These are phyloP conservation scores for Asterochloris sp. DNA, from an alignment of 139 green algal species.

Conservation along the genomic window DNA sequence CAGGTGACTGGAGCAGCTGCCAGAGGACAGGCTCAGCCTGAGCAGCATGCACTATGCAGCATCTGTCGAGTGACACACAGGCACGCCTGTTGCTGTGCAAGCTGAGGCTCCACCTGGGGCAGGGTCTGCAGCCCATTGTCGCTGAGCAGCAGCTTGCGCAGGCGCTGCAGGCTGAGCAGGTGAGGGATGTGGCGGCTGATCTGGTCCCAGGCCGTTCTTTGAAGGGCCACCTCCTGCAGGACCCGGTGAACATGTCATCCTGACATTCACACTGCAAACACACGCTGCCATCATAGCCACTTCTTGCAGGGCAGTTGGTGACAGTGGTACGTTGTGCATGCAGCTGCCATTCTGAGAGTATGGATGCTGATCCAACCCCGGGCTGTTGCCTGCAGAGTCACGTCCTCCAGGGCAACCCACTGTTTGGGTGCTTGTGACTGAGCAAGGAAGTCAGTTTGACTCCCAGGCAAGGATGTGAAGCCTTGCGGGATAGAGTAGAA, in stretches of 20 bases:
- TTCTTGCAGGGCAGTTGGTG: not conserved
- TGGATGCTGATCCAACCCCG: too few relatives aligned
- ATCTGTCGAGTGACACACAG: not conserved
- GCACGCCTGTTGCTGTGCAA: not conserved
- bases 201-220: not conserved
- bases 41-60: not conserved
- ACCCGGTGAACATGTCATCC: not conserved
- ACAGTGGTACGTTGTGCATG: not conserved
- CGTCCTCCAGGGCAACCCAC: not conserved
- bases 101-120: not conserved
- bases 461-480: too few relatives aligned
- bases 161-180: not conserved
- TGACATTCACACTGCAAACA: not conserved
- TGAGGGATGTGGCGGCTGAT: not conserved
- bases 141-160: slow-evolving; percentile 11
- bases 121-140: slow-evolving; percentile 5
- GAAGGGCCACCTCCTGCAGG: slow-evolving; percentile 2
- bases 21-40: not conserved
- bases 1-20: not conserved
- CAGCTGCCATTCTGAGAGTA: too few relatives aligned
- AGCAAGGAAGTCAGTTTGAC: too few relatives aligned
- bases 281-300: not conserved
- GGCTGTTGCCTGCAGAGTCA: not conserved
- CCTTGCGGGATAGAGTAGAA: too few relatives aligned
- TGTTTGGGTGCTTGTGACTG: not conserved